Evolutionary conservation across 2,329 filamentous ascomycete species (phyloP), one percentile per base, ranked within the genome.

Genomic region (Claviceps citrina): DNA sequence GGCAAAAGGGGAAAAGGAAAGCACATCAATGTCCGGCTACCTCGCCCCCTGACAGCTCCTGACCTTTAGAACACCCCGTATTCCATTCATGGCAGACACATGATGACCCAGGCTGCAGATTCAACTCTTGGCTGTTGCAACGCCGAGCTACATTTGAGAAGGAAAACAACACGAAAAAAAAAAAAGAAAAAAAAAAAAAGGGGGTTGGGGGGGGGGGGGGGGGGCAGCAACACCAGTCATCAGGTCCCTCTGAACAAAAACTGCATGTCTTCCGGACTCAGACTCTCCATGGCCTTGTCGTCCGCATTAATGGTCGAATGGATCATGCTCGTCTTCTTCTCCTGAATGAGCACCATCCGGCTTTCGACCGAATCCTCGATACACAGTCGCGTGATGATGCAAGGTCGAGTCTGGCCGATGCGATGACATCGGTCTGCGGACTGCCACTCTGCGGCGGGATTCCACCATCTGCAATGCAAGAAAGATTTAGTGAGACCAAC

Each of bases 371-470:
- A 93, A 57, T 98, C 91, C 57, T 98, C 89, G 46, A 98, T 95
- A 55, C 86, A 93, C 9, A 98, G 74, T 22, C 91, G 78, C 1
- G 87, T 96, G 51, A 98, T 93, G 27, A 84, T 84, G 57, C 91
- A 96, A 22, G 89, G 89, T 7, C 91, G 81, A 35, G 79, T 84
- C 65, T 98, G 91, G 25, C 91, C 91, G 50, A 96, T 98, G 41
- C 91, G 86, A 62, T 96, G 91, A 54, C 82, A 86, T 47, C 84
- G 75, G 58, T 98, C 91, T 3, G 91, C 91, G 45, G 83, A 91
- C 62, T 98, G 91, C 91, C 91, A 98, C 63, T 98, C 91, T 0
- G 89, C 89, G n/a, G 87, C 87, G n/a, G 91, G 91, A 51, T 96
- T 96, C 91, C 91, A 98, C 91, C 91, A 96, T 50, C 82, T n/a